phyloP scores from a whole-genome alignment of 2,329 filamentous ascomycete genomes.

The Fusarium graminum region DNA sequence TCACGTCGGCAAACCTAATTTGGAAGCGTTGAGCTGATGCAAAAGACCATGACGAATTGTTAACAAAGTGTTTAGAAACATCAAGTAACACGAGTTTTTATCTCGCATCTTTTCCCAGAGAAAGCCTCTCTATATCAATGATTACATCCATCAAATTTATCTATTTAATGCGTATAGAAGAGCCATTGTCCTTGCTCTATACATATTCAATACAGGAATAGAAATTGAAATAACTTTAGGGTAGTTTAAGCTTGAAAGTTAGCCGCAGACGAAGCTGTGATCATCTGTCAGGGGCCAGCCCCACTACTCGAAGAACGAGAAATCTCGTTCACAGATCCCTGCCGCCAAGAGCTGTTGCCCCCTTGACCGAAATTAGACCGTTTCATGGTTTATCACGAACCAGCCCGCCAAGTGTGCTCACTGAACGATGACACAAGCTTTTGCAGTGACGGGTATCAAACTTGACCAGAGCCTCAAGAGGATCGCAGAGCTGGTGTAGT shows the following conservation, averaged over 20 bases:
- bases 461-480: not conserved
- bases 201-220: too few relatives aligned
- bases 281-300: slow-evolving; percentile 17
- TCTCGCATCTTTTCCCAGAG: too few relatives aligned
- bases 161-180: too few relatives aligned
- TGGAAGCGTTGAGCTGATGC: too few relatives aligned
- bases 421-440: not conserved
- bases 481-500: not conserved
- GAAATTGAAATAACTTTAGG: not conserved
- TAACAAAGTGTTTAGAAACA: too few relatives aligned
- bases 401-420: not conserved
- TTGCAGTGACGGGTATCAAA: not conserved
- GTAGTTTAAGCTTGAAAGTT: slow-evolving; percentile 10
- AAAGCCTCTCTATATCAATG: too few relatives aligned
- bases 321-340: slow-evolving; percentile 12
- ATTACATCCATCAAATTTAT: too few relatives aligned
- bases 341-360: slow-evolving; percentile 20
- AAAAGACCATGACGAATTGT: too few relatives aligned
- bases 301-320: slow-evolving; percentile 6
- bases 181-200: too few relatives aligned
- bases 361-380: slow-evolving; percentile 20
- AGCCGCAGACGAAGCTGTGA: slow-evolving; percentile 14
- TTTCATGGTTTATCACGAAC: slow-evolving; percentile 17
- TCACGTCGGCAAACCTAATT: too few relatives aligned
- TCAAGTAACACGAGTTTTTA: too few relatives aligned